phyloP scores from a whole-genome alignment of 1,284 basidiomycete genomes.

The Leucoagaricus sp. region DNA sequence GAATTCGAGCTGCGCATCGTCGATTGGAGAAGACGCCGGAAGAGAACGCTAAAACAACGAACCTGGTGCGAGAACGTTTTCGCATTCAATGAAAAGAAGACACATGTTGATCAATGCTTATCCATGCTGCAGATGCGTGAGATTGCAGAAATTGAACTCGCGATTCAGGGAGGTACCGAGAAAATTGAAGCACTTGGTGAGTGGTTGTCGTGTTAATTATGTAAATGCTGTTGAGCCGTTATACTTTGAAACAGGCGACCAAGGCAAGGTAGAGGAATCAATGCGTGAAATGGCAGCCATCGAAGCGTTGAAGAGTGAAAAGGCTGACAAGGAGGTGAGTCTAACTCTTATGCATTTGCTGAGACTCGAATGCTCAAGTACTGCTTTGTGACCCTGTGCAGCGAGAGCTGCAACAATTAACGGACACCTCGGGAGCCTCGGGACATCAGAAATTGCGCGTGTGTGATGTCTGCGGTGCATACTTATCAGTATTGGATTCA shows the following conservation, averaged over 20 bases:
- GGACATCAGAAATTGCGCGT: slow-evolving; percentile 99
- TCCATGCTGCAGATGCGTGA: slow-evolving; percentile 81
- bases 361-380: slow-evolving; percentile 12
- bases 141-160: slow-evolving; percentile 98
- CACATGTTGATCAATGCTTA: slow-evolving; percentile 3
- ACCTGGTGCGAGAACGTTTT: slow-evolving; percentile 59
- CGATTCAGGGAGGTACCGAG: slow-evolving; percentile 97
- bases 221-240: slow-evolving; percentile 21
- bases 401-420: slow-evolving; percentile 94
- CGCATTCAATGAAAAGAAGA: slow-evolving; percentile 5
- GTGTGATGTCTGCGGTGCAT: slow-evolving; percentile 99
- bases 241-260: slow-evolving; percentile 64
- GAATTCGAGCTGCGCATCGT: slow-evolving; percentile 92
- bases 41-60: slow-evolving; percentile 98
- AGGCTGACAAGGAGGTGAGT: slow-evolving; percentile 90
- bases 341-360: slow-evolving; percentile 22
- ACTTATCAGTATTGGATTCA: slow-evolving; percentile 96
- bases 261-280: slow-evolving; percentile 97
- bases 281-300: slow-evolving; percentile 98
- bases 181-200: slow-evolving; percentile 94
- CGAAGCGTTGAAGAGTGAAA: slow-evolving; percentile 96
- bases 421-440: slow-evolving; percentile 97
- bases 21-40: slow-evolving; percentile 99
- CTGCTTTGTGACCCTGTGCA: slow-evolving; percentile 33
- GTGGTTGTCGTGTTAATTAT: slow-evolving; percentile 26